Base-by-base conservation (phyloP, 176 grass and related monocot genomes). In the Paspalum vaginatum region DNA sequence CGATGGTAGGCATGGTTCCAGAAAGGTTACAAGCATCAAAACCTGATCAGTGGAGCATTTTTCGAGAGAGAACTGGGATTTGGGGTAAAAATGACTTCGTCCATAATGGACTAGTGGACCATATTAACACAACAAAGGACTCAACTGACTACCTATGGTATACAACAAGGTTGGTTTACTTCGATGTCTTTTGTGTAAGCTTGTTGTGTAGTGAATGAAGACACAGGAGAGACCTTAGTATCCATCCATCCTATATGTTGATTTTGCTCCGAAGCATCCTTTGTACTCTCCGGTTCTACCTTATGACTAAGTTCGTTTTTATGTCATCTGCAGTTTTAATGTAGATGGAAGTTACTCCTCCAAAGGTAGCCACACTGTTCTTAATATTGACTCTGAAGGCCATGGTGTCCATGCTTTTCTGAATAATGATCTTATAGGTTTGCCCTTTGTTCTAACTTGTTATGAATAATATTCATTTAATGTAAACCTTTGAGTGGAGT, bases 111-210 rank as follows among this genome's bases (percentile, higher is more conserved):
- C 87, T 99, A 84, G 84, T 93, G 49, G 96, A 99, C 86, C 96
- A 99, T 86, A 93, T 99, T 66, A 99, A 99, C 79, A 93, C 92
- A 51, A 99, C 96, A 70, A 91, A 95, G 85, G 96, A 99, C 76
- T 84, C 96, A 66, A 95, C 92, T 87, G 96, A 99, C 82, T 99
- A 99, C 58, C 90, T 99, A 71, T 99, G 96, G 92, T 95, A 91
- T 56, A 93, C 88, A 61, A 91, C 96, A 84, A 99, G 96, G 96
- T 99, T 47, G 21, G 68, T 82, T 14, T 80, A 59, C 61, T 83
- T 44, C 43, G 52, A 14, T 2, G 61, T 71, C 11, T 78, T 83
- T 72, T 39, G 17, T 87, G 13, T 85, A 72, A 62, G 12, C 51
- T 76, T 63, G 27, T 54, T 57, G 4, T 21, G 20, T 55, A 55